Conservation (phyloP, 1,284 basidiomycete species). For the Mixia osmundae region DNA sequence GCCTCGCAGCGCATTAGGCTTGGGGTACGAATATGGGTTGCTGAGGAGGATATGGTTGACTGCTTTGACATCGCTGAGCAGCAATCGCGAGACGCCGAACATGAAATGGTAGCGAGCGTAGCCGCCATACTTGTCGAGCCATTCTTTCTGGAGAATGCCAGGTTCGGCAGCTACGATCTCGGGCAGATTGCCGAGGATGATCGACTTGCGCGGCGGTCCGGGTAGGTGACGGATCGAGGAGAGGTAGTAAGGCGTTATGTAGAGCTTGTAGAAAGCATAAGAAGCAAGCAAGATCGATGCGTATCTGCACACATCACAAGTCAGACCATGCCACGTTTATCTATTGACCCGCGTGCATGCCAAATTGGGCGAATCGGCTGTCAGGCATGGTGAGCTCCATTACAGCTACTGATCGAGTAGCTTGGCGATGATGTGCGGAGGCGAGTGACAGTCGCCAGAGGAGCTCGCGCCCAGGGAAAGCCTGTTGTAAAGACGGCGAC, state of each 20-base stretch:
- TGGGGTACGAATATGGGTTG: conserved; percentile 38
- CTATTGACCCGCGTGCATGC: too few species aligned
- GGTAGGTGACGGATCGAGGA: neutral
- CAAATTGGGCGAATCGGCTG: too few species aligned
- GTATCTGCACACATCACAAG: too few species aligned
- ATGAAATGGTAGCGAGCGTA: conserved; percentile 4
- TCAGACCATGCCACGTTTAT: too few species aligned
- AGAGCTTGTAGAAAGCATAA: neutral
- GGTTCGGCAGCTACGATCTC: conserved; percentile 2
- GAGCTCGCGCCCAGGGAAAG: too few species aligned
- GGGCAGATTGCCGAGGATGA: neutral
- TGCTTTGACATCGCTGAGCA: conserved; percentile 37
- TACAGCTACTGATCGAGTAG: too few species aligned
- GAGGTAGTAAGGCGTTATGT: neutral
- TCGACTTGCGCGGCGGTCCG: neutral
- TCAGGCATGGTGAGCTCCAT: too few species aligned
- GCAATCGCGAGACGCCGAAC: conserved; percentile 27
- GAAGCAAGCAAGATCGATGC: too few species aligned
- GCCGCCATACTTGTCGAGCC: conserved; percentile 5
- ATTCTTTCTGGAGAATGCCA: conserved; percentile 3
- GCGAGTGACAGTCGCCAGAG: too few species aligned
- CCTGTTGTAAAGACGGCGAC: too few species aligned
- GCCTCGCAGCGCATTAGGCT: conserved; percentile 37
- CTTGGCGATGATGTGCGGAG: too few species aligned
- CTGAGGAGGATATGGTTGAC: conserved; percentile 34